Base-by-base conservation (phyloP, 352 stramenopile genomes). In the Globisporangium okanoganense region DNA sequence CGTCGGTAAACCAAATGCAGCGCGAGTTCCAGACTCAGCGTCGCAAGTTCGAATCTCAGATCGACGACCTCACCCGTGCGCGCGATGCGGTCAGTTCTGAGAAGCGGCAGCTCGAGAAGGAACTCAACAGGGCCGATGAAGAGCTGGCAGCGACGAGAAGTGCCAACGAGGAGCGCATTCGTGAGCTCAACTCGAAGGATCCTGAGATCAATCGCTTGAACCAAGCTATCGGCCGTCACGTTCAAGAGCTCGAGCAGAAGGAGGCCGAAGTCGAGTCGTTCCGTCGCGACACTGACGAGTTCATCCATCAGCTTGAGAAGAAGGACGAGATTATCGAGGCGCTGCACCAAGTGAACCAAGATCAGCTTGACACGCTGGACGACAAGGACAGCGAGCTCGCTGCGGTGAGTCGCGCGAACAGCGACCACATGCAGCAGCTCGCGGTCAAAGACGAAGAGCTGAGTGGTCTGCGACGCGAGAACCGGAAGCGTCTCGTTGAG, bases 361-460 rank as follows among this genome's bases (percentile, higher is more conserved):
- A 65, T 27, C 73, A 66, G 9, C 67, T 75, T 20, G 58, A 69
- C 5, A 59, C 75, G 7, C 45, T 64, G 49, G 63, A 71, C n/a
- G 61, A 75, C 31, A 71, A 65, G 10, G 63, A 82, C 33, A 58
- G 33, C 22, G 68, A 77, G 27, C 47, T 86, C n/a, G 44, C 25
- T 35, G 54, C 49, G 44, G 45, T 61, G 60, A 59, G 33, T 29
- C 40, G 67, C 5, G 58, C 72, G 7, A 36, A 75, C 36, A 73
- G 65, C 31, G 60, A 58, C 24, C 57, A 66, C 40, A 43, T 75
- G 18, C 43, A 69, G 12, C 61, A 61, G 8, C 27, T 76, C 38
- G 64, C 61, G 1, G 31, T 38, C 14, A 72, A 76, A 40, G 67
- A 78, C 59, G 52, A 61, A 27, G 69, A 78, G 54, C 36, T 76